Base-by-base conservation (phyloP, 192 early-diverging fungal genomes). In the Coemansia sp. region DNA sequence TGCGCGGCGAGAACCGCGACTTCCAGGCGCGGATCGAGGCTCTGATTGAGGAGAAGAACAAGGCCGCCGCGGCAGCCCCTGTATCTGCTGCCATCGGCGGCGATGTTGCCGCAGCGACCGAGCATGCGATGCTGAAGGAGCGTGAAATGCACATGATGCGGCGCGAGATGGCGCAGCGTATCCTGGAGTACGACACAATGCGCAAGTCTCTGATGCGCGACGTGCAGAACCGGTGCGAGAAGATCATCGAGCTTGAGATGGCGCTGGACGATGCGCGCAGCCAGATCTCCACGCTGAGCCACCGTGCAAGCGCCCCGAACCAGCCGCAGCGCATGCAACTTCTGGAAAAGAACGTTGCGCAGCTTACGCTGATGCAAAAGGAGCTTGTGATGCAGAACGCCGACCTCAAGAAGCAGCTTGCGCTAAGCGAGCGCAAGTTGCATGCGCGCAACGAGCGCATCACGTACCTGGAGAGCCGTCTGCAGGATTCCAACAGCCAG, bases 251-350 rank as follows among this genome's bases (percentile, higher is more conserved):
- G 86, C 87, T 98, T 30, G 98, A 98, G 79, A 93, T 99, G 74
- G 91, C 92, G 7, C 85, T 99, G 61, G 98, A 99, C 70, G 98
- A 99, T 67, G 89, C 91, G 9, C 91, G 95, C n/a, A 93, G 94
- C 70, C 92, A 98, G 84, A 93, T 95, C 75, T 90, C 94, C 61
- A 90, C 86, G 65, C 92, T 98, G 23, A 85, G 92, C 57, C 89
- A 90, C 59, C 92, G 90, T 60, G 91, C 86, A 71, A 92, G 90
- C 82, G 92, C 89, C 71, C 87, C 91, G 55, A 89, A 89, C 44
- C 94, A 97, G 71, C 94, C 95, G 75, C 92, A 93, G 85, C 97
- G 97, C 84, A 96, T 98, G 93, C 92, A 92, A n/a, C 92, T 98
- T 77, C 83, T 99, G 58, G 96, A 99, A 73, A 92, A 95, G 77